Percentiles rank a stretch among this genome's conserved stretches.
These are phyloP conservation scores for Lepiota brunneoincarnata DNA, from an alignment of 768 basidiomycete species.

Conservation along the genomic window DNA sequence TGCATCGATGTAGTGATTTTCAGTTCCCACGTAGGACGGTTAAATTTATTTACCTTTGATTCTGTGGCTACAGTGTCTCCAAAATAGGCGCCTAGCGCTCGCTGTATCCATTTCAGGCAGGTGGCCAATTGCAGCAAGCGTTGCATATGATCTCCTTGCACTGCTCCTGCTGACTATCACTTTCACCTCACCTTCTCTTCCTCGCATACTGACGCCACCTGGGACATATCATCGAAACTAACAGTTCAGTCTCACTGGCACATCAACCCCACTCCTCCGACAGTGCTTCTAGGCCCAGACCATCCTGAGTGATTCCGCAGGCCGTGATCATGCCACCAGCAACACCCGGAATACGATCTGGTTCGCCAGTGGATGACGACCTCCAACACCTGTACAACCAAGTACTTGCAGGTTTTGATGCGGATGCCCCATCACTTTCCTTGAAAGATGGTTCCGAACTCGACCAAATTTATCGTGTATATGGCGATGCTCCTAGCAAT, in stretches of 20 bases:
- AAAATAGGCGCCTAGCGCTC: not conserved
- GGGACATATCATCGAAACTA: not conserved
- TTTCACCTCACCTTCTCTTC: not conserved
- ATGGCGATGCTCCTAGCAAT: constrained; percentile 25
- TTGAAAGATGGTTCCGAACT: constrained; percentile 27
- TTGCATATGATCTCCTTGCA: constrained; percentile 5
- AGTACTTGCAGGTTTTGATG: constrained; percentile 66
- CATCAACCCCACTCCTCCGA: not conserved
- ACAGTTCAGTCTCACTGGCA: not conserved
- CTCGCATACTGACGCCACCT: not conserved
- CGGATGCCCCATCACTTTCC: constrained; percentile 30
- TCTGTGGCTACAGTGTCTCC: too few relatives aligned
- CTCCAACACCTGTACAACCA: constrained; percentile 74
- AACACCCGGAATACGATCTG: constrained; percentile 5
- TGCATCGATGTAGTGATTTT: too few relatives aligned
- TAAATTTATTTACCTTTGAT: too few relatives aligned
- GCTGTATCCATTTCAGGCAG: constrained; percentile 3
- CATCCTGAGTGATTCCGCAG: not conserved
- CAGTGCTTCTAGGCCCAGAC: not conserved
- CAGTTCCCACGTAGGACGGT: too few relatives aligned
- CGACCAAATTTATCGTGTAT: constrained; percentile 36
- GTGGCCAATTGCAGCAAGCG: not conserved
- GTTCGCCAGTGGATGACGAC: constrained; percentile 62
- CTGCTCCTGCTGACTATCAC: constrained; percentile 6
- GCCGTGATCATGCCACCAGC: constrained; percentile 9